phyloP scores from a whole-genome alignment of 2,329 filamentous ascomycete genomes.

The Exophiala viscosa region DNA sequence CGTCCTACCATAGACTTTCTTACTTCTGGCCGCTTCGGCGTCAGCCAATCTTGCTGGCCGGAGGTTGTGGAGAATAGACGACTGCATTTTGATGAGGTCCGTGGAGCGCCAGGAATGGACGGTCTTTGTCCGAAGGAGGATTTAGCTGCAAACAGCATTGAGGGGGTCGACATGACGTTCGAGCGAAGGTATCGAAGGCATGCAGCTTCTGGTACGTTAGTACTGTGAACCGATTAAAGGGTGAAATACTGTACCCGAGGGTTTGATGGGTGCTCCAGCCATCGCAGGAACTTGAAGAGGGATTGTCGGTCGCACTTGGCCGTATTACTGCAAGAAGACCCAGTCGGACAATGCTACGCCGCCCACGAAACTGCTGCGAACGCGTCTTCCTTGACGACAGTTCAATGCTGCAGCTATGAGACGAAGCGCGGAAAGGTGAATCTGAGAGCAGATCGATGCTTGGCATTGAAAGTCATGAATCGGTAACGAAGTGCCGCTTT shows the following conservation, averaged over 20 bases:
- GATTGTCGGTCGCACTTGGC: not conserved
- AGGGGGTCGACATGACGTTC: not conserved
- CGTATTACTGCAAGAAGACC: not conserved
- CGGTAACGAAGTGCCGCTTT: too few species aligned
- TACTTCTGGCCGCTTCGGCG: constrained; percentile 72
- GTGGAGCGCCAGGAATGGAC: constrained; percentile 36
- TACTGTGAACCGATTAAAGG: not conserved
- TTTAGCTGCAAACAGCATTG: not conserved
- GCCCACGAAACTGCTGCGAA: too few species aligned
- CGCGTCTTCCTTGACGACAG: too few species aligned
- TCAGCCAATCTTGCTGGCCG: constrained; percentile 67
- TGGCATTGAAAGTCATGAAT: too few species aligned
- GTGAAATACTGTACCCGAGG: not conserved
- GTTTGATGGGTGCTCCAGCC: constrained; percentile 1
- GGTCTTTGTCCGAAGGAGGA: constrained; percentile 24
- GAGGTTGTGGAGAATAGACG: constrained; percentile 67
- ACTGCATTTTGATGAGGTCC: constrained; percentile 46
- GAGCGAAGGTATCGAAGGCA: constrained; percentile 14
- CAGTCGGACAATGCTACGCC: too few species aligned
- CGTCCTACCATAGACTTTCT: constrained; percentile 88
- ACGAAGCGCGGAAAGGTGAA: too few species aligned
- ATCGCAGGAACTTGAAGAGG: not conserved
- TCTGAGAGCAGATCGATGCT: too few species aligned
- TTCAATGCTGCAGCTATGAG: too few species aligned
- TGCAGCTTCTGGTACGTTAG: constrained; percentile 8